phyloP scores from a whole-genome alignment of 495 filamentous ascomycete species.

The Xeromyces bisporus region DNA sequence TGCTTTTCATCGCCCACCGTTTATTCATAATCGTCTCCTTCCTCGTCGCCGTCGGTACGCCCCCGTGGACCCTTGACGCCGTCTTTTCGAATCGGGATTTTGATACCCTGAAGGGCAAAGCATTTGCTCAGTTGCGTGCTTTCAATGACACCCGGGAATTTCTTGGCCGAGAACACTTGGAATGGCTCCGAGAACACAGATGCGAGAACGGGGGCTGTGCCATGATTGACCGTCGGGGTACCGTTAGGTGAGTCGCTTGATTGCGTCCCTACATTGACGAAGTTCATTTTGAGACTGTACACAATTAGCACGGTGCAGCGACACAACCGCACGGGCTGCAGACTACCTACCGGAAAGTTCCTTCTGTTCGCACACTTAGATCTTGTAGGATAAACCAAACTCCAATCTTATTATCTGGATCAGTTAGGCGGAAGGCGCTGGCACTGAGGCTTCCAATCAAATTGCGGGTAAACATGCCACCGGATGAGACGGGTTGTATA shows the following conservation, averaged over 20 bases:
- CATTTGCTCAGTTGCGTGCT: conserved; percentile 84
- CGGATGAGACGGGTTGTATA: conserved; percentile 25
- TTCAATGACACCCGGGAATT: conserved; percentile 94
- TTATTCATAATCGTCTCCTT: conserved; percentile 20
- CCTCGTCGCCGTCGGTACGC: conserved; percentile 46
- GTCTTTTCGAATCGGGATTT: conserved; percentile 87
- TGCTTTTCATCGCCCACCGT: background rate
- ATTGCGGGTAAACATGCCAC: conserved; percentile 92
- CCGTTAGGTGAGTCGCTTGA: conserved; percentile 19
- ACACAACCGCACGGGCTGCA: conserved; percentile 4
- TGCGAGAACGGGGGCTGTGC: conserved; percentile 69
- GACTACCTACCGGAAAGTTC: conserved; percentile 57
- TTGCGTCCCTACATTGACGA: conserved; percentile 60
- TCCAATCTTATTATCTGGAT: conserved; percentile 68
- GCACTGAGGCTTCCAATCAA: conserved; percentile 86
- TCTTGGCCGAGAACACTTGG: conserved; percentile 91
- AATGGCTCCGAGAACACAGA: conserved; percentile 79
- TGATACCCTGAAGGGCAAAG: conserved; percentile 92
- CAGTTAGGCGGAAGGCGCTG: conserved; percentile 73
- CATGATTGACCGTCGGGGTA: conserved; percentile 48
- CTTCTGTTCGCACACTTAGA: conserved; percentile 84
- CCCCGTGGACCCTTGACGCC: conserved; percentile 44
- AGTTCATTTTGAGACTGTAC: conserved; percentile 52
- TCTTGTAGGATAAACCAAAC: conserved; percentile 98
- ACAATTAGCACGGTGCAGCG: background rate